Base-by-base conservation (phyloP, 2,329 filamentous ascomycete species). In the Didymella pomorum region DNA sequence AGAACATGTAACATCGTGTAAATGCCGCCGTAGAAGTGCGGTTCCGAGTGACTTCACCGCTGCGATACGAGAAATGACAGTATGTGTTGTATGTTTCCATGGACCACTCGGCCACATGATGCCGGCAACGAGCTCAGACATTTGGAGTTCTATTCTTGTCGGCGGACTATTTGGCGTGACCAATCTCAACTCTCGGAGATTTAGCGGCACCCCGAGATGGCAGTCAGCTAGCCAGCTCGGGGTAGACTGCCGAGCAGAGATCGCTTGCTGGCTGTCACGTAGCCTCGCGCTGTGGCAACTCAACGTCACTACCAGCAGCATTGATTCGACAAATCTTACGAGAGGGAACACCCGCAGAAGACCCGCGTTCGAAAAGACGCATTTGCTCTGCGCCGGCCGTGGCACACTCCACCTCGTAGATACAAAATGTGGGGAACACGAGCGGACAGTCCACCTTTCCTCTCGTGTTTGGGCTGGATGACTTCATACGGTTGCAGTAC, bases 401-500 rank as follows among this genome's bases (percentile, higher is more conserved):
- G 53, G 58, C 53, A 53, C 53, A 49, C 43, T 50, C 53, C 53
- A 57, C 39, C 26, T 12, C 4, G 18, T 42, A 50, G 25, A 46
- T 18, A 7, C 33, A 47, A 61, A 64, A 50, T 53, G 23, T 60
- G 60, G 64, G 50, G 66, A 60, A 43, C 14, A 56, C 45, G 33
- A 54, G 52, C 29, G 54, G 43, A 56, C 41, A 45, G 42, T 43
- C 58, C 41, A 41, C 21, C 26, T 51, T n/a, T 31, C 39, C 20
- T 48, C 57, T 67, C 59, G 64, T 66, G 49, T 64, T 60, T 18
- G n/a, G 31, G 39, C 20, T 28, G 31, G 18, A 65, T 65, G 63
- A 68, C 53, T 54, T 68, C 68, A 68, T 64, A 60, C 33, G 8
- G 60, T 64, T 63, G 52, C 61, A 65, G 46, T 56, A 45, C 28